A percentile compares a stretch with the other conserved stretches of the same genome.
Evolutionary conservation across 2,329 filamentous ascomycete species (phyloP).

Genomic region (Arthrobotrys pseudoclavata): DNA sequence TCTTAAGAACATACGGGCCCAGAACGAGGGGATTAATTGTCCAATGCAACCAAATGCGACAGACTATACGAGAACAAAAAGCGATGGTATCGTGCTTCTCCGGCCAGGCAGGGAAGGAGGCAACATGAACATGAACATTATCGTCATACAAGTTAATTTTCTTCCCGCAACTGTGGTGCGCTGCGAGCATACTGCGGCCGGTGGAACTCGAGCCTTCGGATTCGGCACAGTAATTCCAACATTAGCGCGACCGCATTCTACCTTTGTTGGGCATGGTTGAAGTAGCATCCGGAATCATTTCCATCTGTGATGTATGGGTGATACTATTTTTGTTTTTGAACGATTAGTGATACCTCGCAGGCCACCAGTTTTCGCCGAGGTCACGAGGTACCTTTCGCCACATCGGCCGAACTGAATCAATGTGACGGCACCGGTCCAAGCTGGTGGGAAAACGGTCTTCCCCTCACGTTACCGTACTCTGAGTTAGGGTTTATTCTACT

Average conservation of each 20-base stretch:
- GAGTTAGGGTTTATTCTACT: neutral
- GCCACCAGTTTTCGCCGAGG: conserved; percentile 22
- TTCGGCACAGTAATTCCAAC: conserved; percentile 37
- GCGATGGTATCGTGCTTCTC: conserved; percentile 9
- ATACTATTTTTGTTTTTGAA: conserved; percentile 53
- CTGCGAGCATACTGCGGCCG: neutral
- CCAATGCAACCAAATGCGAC: conserved; percentile 42
- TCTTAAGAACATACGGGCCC: neutral
- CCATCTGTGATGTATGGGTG: conserved; percentile 28
- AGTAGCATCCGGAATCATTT: conserved; percentile 55
- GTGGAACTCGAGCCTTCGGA: conserved; percentile 19
- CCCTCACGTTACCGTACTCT: conserved; percentile 28
- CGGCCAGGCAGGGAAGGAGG: neutral
- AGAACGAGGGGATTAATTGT: conserved; percentile 1
- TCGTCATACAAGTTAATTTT: conserved; percentile 21
- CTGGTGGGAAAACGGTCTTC: conserved; percentile 1
- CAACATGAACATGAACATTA: conserved; percentile 5
- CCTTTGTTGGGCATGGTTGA: conserved; percentile 33
- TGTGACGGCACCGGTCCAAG: conserved; percentile 49
- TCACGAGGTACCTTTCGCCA: conserved; percentile 55
- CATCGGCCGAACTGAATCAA: conserved; percentile 22
- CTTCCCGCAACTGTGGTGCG: conserved; percentile 13
- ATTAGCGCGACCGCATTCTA: conserved; percentile 42
- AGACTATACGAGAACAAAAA: conserved; percentile 12
- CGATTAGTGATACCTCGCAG: conserved; percentile 57